A percentile compares a stretch with the other conserved stretches of the same genome.
These are phyloP conservation scores for Aspergillus awamori DNA, from an alignment of 2,329 filamentous ascomycete genomes.

Conservation along the genomic window DNA sequence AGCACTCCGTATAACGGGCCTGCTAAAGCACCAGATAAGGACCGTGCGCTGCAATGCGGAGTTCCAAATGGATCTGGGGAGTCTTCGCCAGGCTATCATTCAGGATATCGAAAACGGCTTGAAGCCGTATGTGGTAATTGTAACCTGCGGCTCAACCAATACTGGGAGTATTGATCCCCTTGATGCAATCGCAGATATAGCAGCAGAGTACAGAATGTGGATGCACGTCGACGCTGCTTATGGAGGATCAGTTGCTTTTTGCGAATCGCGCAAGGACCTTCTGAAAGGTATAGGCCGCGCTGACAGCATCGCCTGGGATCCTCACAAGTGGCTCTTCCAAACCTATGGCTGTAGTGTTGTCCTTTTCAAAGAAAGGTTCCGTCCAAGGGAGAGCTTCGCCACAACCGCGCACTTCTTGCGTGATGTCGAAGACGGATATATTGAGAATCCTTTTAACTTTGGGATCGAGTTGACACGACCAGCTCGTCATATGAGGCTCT, in stretches of 20 bases:
- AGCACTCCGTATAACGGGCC: conserved; percentile 18
- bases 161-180: conserved; percentile 27
- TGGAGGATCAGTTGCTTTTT: conserved; percentile 23
- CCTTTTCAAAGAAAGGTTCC: conserved; percentile 19
- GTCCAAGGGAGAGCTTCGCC: conserved; percentile 20
- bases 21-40: conserved; percentile 20
- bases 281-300: conserved; percentile 19
- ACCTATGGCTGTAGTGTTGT: conserved; percentile 29
- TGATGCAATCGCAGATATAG: conserved; percentile 14
- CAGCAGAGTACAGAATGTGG: conserved; percentile 18
- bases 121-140: conserved; percentile 21
- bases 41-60: conserved; percentile 14
- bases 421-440: conserved; percentile 15
- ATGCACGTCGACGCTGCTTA: conserved; percentile 29
- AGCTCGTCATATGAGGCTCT: conserved; percentile 24
- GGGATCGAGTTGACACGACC: conserved; percentile 25
- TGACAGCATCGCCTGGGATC: conserved; percentile 30
- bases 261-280: conserved; percentile 6
- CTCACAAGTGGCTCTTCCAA: conserved; percentile 31
- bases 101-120: conserved; percentile 7
- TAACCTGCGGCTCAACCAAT: conserved; percentile 23
- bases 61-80: conserved; percentile 16
- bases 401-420: conserved; percentile 14
- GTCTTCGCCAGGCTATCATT: conserved; percentile 4
- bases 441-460: conserved; percentile 25